Base-by-base conservation (phyloP, 345 rosid species). In the Linum trigynum region DNA sequence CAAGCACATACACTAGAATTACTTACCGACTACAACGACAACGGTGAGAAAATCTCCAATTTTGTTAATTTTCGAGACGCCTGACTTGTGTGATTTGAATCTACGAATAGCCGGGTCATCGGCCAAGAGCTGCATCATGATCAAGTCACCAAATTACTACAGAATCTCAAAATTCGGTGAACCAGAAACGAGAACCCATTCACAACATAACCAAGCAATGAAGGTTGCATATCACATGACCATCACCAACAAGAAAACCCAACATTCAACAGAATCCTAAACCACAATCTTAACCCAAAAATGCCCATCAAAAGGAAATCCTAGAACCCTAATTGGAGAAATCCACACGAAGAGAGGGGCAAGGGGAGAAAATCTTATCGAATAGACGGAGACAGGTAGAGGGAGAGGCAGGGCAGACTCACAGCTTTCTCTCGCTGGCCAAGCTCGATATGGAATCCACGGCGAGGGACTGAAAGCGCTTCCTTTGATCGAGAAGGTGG, bases 341-440 rank as follows among this genome's bases (percentile, higher is more conserved):
- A 5, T 55, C 61, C 3, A 3, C 61, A 55, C 39, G 38, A 17
- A 14, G 55, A 50, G 40, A 16, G 4, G 8, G 66, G 23, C 59
- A 40, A 53, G 14, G 43, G 10, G 61, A 45, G 15, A n/a, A 64
- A 41, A 41, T 39, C 3, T 39, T 37, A 36, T n/a, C 15, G 9
- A 55, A 36, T 48, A 6, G 61, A 37, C 4, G 16, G 58, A 40
- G 65, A 16, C 68, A 39, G 45, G 39, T 60, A 58, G 65, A 59
- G 55, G 16, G 10, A 41, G 37, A 48, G 50, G 59, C 1, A 5
- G 36, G 45, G 68, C 37, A 42, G 35, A 40, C 95, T 81, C 69
- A 94, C 99, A 77, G 96, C 89, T 86, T 86, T 82, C 80, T 90
- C 99, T 15, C 99, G 95, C 71, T 87, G 76, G 17, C 97, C 99